Conservation (phyloP, 169 alveolate species). For the Ichthyophthirius multifiliis region DNA sequence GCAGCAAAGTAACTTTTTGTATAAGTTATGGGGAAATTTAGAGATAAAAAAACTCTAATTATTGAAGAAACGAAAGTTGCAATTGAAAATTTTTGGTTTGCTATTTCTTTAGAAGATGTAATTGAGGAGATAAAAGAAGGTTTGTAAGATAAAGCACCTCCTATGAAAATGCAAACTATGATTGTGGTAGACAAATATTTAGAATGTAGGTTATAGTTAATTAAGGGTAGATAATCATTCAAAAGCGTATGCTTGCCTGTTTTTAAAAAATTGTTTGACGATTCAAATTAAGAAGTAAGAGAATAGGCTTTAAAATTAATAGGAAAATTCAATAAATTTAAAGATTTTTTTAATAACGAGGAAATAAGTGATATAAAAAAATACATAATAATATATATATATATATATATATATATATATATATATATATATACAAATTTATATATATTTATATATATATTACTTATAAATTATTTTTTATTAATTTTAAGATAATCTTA, state of each 20-base stretch:
- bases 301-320: conserved; percentile 28
- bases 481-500: conserved; percentile 25
- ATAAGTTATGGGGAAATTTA: conserved; percentile 12
- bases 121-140: conserved; percentile 41
- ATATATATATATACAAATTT: too few species aligned
- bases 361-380: neutral
- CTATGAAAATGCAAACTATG: conserved; percentile 17
- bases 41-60: conserved; percentile 32
- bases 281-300: conserved; percentile 31
- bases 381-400: neutral
- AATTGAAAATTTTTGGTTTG: conserved; percentile 22
- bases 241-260: conserved; percentile 13
- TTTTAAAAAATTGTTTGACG: conserved; percentile 16
- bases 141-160: conserved; percentile 28
- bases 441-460: too few species aligned
- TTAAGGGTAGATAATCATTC: conserved; percentile 13
- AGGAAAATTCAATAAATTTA: conserved; percentile 25
- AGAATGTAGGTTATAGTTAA: neutral
- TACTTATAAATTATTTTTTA: too few species aligned
- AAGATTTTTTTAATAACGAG: neutral
- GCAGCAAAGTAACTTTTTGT: conserved; percentile 26
- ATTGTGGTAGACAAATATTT: conserved; percentile 19
- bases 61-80: conserved; percentile 22
- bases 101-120: conserved; percentile 31
- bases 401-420: too few species aligned